Evolutionary conservation across 495 filamentous ascomycete genomes (phyloP), one percentile per base, ranked within the genome.

Genomic region (Mycothermus thermophilus): DNA sequence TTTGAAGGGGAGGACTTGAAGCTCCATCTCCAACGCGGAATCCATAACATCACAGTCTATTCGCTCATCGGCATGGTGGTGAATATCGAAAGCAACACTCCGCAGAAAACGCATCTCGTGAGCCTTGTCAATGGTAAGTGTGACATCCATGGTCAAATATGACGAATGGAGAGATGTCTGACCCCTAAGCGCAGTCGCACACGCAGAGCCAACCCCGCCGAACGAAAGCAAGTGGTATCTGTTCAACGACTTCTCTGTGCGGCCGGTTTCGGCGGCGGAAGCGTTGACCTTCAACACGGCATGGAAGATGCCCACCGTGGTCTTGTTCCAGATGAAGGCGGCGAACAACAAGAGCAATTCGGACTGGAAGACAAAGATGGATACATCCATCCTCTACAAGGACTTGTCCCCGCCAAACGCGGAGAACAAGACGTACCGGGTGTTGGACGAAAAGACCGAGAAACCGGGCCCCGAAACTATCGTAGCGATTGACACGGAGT

Each of bases 211-310:
- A 1, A 58, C 65, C 5, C 44, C 66, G 4, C 62, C 73, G 6
- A 52, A 51, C 1, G 63, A 73, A 34, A 72, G 63, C 43, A 74
- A 74, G 41, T 99, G 90, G 90, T 82, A 94, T 48, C 52, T 99
- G 4, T 93, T 99, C 58, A 99, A 99, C 35, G 90, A 99, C 57
- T 99, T 99, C 44, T 63, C 92, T 9, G 90, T 99, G 21, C 72
- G 80, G 4, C 72, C 78, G n/a, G 67, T 93, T 12, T 66, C 76
- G 10, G 62, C 46, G 7, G 79, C 80, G 23, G 87, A 96, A 51
- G 92, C 92, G 4, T 61, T 96, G 9, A 74, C 76, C 10, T 96
- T 96, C 48, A 86, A 83, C 23, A 71, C 80, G 15, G 64, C 73
- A 5, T 96, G 92, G 88, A 99, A 95, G 62, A 67, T 78, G 30